These are phyloP conservation scores for Endothia cerciana DNA, from an alignment of 2,329 filamentous ascomycete genomes.

Conservation along the genomic window DNA sequence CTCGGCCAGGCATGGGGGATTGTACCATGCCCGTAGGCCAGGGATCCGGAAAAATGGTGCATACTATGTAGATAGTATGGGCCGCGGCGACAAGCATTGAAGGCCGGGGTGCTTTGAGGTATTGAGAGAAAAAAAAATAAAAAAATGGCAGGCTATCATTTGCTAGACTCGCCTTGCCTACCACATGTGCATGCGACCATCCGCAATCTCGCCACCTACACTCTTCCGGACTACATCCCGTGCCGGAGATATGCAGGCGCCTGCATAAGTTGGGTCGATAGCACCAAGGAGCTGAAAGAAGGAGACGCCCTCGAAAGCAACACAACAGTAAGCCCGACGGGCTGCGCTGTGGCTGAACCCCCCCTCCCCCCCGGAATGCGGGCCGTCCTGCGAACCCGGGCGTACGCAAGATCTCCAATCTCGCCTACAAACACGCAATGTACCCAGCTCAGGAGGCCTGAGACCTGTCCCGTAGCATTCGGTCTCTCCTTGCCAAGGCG, in stretches of 20 bases:
- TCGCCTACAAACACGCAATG: not conserved
- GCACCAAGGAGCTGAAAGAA: not conserved
- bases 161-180: too few relatives aligned
- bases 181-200: not conserved
- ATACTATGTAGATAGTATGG: not conserved
- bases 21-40: not conserved
- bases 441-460: not conserved
- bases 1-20: not conserved
- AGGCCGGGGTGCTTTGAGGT: not conserved
- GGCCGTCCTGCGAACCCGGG: not conserved
- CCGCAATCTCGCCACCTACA: not conserved
- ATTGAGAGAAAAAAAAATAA: not conserved
- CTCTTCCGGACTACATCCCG: conserved; percentile 1
- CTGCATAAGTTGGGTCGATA: conserved; percentile 9
- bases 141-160: not conserved
- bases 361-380: too few relatives aligned
- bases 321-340: not conserved
- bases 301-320: not conserved
- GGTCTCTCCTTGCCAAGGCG: not conserved
- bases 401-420: not conserved
- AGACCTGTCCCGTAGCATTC: not conserved
- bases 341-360: too few relatives aligned
- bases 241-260: conserved; percentile 6
- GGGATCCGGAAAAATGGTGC: not conserved
- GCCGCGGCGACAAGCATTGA: not conserved